Conservation (phyloP, 2,329 filamentous ascomycete species). For the Diplodia sapinea region DNA sequence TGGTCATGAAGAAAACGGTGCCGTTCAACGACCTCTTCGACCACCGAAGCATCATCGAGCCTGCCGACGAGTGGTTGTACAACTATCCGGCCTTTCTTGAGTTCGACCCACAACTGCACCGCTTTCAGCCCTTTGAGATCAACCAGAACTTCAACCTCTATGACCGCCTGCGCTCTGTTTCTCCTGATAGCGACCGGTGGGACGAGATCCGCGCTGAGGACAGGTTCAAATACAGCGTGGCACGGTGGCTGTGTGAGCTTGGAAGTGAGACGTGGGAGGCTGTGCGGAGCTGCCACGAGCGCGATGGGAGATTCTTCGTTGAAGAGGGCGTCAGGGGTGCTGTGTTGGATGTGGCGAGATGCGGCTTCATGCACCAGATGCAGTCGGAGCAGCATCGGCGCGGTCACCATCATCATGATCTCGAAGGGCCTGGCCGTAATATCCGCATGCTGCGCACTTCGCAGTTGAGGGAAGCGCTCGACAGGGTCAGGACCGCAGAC, state of each 20-base stretch:
- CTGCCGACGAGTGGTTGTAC: slow-evolving; percentile 32
- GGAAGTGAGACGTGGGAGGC: slow-evolving; percentile 16
- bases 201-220: slow-evolving; percentile 3
- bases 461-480: background rate
- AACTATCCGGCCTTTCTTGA: slow-evolving; percentile 30
- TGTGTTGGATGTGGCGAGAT: slow-evolving; percentile 2
- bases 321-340: background rate
- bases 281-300: slow-evolving; percentile 1
- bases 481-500: slow-evolving; percentile 1
- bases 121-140: background rate
- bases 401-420: background rate
- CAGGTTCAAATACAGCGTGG: background rate
- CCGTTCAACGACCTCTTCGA: slow-evolving; percentile 28
- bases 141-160: background rate
- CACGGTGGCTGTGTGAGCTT: background rate
- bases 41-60: slow-evolving; percentile 30
- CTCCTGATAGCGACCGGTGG: slow-evolving; percentile 1
- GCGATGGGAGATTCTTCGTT: background rate
- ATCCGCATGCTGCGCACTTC: background rate
- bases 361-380: slow-evolving; percentile 1
- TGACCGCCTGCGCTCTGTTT: background rate
- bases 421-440: background rate
- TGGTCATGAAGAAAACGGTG: slow-evolving; percentile 21
- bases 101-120: background rate
- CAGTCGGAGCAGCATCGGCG: background rate